Evolutionary conservation across 139 green algal genomes (phyloP).

Genomic region (Ulvella scutata): DNA sequence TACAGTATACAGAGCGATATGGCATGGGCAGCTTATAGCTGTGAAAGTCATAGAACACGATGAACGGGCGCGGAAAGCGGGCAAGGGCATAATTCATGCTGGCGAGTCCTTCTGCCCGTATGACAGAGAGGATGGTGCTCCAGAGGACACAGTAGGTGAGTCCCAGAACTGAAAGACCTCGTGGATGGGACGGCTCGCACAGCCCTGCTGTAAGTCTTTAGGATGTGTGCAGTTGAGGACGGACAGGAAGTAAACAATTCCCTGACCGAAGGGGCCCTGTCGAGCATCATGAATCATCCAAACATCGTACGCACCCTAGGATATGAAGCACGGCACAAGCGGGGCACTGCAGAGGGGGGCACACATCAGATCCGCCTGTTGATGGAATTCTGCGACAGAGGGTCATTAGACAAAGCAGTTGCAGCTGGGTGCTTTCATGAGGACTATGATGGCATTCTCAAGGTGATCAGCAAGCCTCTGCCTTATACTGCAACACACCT

Average conservation of each 20-base stretch:
- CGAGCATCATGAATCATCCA: conserved; percentile 28
- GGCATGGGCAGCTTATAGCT: conserved; percentile 14
- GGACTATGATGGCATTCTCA: background rate
- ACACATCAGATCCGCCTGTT: conserved; percentile 43
- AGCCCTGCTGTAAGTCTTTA: conserved; percentile 22
- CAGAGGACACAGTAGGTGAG: background rate
- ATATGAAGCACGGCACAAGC: background rate
- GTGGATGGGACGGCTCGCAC: too few species aligned
- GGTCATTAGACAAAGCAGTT: conserved; percentile 17
- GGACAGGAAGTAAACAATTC: conserved; percentile 6
- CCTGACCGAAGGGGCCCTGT: conserved; percentile 28
- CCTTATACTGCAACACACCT: background rate
- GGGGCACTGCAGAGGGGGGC: background rate
- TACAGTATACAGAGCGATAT: conserved; percentile 21
- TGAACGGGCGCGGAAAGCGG: conserved; percentile 1
- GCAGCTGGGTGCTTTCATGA: conserved; percentile 1
- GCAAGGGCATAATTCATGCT: background rate
- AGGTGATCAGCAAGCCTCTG: background rate
- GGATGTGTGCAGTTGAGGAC: background rate
- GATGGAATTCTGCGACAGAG: conserved; percentile 45
- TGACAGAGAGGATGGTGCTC: background rate
- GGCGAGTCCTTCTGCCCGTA: conserved; percentile 3
- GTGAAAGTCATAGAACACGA: conserved; percentile 20
- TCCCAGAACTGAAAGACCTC: too few species aligned
- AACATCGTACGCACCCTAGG: conserved; percentile 35